A percentile compares a stretch with the other conserved stretches of the same genome.
These are phyloP conservation scores for Mucuna pruriens DNA, from an alignment of 306 rosid genomes.

Conservation along the genomic window DNA sequence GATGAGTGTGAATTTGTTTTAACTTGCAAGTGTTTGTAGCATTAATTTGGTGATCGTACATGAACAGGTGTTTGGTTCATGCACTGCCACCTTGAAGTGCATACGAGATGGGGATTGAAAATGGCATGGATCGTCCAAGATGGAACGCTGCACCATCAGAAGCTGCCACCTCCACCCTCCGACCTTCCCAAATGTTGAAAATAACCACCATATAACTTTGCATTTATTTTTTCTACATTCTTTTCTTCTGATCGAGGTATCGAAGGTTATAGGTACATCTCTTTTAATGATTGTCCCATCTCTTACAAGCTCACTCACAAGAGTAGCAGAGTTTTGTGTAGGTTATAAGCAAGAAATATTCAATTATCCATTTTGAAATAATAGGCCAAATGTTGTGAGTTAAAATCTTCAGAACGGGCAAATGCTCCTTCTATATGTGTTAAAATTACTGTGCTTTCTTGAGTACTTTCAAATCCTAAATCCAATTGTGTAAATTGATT, in stretches of 20 bases:
- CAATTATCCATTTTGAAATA: neutral
- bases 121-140: slow-evolving; percentile 74
- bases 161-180: slow-evolving; percentile 74
- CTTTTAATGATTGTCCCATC: neutral
- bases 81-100: slow-evolving; percentile 84
- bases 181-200: slow-evolving; percentile 61
- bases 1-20: neutral
- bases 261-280: neutral
- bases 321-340: neutral
- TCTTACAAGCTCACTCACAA: too few species aligned
- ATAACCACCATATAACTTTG: neutral
- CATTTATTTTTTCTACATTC: neutral
- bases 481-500: too few species aligned
- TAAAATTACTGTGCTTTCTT: neutral
- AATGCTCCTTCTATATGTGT: neutral
- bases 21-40: neutral
- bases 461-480: neutral
- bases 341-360: neutral
- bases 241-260: neutral
- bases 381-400: too few species aligned
- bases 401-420: neutral
- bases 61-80: slow-evolving; percentile 76
- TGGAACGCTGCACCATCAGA: slow-evolving; percentile 52
- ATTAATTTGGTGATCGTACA: neutral
- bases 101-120: slow-evolving; percentile 80